Conservation (phyloP, 352 stramenopile species). For the Phytopythium mirpurense region DNA sequence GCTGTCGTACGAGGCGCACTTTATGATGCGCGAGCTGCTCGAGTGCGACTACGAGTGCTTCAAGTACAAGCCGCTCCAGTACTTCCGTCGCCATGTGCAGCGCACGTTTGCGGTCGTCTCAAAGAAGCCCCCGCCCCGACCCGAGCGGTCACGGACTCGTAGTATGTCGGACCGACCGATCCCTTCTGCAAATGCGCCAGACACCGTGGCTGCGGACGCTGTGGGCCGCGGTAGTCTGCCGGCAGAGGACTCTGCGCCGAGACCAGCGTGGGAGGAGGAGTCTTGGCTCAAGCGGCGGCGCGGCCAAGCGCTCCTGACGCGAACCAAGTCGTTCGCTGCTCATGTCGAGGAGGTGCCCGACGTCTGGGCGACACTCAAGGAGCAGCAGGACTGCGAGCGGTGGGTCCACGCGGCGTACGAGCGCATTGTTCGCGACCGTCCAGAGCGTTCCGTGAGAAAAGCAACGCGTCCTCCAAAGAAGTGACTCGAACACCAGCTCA, state of each 20-base stretch:
- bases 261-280: background rate
- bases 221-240: background rate
- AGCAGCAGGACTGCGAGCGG: slow-evolving; percentile 6
- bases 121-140: background rate
- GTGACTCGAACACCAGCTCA: background rate
- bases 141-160: background rate
- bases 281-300: background rate
- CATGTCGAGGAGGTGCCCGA: slow-evolving; percentile 31
- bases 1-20: slow-evolving; percentile 31
- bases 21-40: slow-evolving; percentile 2
- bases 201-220: background rate
- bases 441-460: background rate
- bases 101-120: slow-evolving; percentile 24
- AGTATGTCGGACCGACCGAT: background rate
- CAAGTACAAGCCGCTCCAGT: slow-evolving; percentile 81
- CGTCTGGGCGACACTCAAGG: slow-evolving; percentile 32
- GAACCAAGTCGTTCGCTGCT: slow-evolving; percentile 26
- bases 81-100: slow-evolving; percentile 32
- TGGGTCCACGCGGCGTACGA: background rate
- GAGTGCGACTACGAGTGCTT: slow-evolving; percentile 21
- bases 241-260: background rate
- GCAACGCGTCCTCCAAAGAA: background rate
- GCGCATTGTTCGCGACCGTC: background rate
- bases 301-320: slow-evolving; percentile 13
- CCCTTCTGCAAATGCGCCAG: background rate